Base-by-base conservation (phyloP, 371 early-diverging fungal genomes). In the Lichtheimia ramosa region DNA sequence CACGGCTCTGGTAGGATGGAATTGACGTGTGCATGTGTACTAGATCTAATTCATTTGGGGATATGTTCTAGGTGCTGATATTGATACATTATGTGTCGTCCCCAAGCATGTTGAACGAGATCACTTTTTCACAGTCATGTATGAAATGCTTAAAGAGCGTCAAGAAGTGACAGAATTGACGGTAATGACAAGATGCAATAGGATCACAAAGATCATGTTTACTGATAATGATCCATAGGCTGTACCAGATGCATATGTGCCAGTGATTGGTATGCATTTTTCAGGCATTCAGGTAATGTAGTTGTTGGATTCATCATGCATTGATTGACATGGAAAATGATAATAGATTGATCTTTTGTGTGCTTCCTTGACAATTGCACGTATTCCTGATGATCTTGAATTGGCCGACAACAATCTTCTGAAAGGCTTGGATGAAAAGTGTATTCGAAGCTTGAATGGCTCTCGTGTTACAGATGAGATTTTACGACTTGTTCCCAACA, bases 391-490 rank as follows among this genome's bases (percentile, higher is more conserved):
- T 40, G 89, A 91, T 60, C 80, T 99, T 46, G 92, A 96, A 63
- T 80, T 99, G 8, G 71, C 88, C 2, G 94, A 99, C 67, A 91
- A 93, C 69, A 89, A 85, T 50, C 68, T 99, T 2, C 74, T 99
- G 60, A 89, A 92, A 63, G 89, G 89, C 65, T 77, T 99, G 61
- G 98, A 99, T 71, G 99, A 99, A 56, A 85, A 90, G 14, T 92
- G 94, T 68, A 88, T 99, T 51, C 89, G 98, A 34, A 92, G 92
- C 71, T 69, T 99, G 42, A 99, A 99, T 82, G 99, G 98, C n/a
- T 96, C 97, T 48, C 89, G 99, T 27, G 99, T 99, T 2, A 98
- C 99, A 2, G 99, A 99, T 71, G 97, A 97, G 56, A 98, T 99
- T 54, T 72, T 99, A 61, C 84, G 92, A 12, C 81, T 98, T 23